These are phyloP conservation scores for Besnoitia besnoiti DNA, from an alignment of 169 alveolate species.

Conservation along the genomic window DNA sequence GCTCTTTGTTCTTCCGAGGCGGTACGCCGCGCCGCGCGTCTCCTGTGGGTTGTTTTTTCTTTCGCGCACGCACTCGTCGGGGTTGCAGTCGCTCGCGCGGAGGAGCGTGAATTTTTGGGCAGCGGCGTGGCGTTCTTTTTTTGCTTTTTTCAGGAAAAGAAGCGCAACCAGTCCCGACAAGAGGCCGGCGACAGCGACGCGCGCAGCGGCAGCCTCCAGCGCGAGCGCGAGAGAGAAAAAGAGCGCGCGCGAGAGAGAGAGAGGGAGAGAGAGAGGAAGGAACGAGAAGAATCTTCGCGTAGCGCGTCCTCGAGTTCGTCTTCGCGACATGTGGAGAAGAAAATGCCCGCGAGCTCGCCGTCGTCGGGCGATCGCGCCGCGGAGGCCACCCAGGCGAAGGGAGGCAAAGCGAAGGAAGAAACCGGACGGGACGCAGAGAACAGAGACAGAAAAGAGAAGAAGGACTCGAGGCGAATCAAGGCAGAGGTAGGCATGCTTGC, in stretches of 20 bases:
- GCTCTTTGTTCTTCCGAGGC: no score
- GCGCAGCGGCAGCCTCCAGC: not conserved
- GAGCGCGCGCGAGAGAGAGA: not conserved
- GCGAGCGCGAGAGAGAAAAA: not conserved
- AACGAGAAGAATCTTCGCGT: not conserved
- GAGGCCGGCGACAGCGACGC: not conserved
- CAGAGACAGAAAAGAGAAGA: not conserved
- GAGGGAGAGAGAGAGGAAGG: not conserved
- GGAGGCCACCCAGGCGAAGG: not conserved
- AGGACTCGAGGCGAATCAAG: not conserved
- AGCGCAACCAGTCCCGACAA: not conserved
- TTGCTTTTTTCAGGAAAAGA: not conserved
- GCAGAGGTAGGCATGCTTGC: not conserved
- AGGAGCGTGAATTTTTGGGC: not conserved
- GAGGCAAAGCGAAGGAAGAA: not conserved
- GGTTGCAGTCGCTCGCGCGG: not conserved
- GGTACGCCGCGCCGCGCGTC: no score
- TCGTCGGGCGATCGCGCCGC: not conserved
- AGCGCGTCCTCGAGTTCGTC: not conserved
- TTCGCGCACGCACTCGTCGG: not conserved
- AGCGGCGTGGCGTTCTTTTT: not conserved
- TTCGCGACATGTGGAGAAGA: not conserved
- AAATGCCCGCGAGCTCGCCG: not conserved
- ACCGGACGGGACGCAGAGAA: not conserved
- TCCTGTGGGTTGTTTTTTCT: no score